Percentiles rank a stretch among this genome's conserved stretches.
Conservation (phyloP, 2,329 filamentous ascomycete genomes). For the Rhinocladiella similis region DNA sequence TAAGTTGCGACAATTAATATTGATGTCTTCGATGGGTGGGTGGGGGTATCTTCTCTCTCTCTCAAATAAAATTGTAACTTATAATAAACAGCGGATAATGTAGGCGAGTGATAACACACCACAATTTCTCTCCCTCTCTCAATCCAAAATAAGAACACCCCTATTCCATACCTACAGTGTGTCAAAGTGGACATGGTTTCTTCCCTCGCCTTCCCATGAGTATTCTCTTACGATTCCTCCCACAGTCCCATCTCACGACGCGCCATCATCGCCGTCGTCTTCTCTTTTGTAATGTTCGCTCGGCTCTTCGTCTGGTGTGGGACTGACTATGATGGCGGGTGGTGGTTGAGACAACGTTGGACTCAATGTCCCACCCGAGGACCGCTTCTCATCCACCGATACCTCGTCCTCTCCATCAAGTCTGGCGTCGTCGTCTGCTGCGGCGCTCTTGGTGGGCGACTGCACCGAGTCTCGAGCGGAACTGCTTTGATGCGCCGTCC, state of each 20-base stretch:
- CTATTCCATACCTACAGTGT: too few species aligned
- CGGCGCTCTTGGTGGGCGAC: constrained; percentile 20
- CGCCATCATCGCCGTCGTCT: neutral
- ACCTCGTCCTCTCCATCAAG: constrained; percentile 15
- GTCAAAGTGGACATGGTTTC: too few species aligned
- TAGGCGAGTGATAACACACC: too few species aligned
- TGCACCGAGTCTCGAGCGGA: constrained; percentile 28
- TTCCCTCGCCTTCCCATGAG: too few species aligned
- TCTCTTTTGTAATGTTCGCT: neutral
- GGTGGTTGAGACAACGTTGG: constrained; percentile 16
- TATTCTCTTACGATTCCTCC: too few species aligned
- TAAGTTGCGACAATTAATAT: too few species aligned
- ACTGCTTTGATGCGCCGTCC: constrained; percentile 53
- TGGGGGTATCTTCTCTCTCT: too few species aligned
- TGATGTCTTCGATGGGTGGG: too few species aligned
- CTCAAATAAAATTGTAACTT: too few species aligned
- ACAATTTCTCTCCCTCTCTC: too few species aligned
- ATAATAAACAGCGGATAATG: too few species aligned
- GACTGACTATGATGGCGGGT: constrained; percentile 30
- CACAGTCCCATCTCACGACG: neutral
- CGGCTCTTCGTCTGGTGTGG: constrained; percentile 26
- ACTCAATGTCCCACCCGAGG: constrained; percentile 22
- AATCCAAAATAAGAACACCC: too few species aligned
- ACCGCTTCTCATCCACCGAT: constrained; percentile 18
- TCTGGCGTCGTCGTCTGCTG: constrained; percentile 5